Evolutionary conservation across 2,329 filamentous ascomycete species (phyloP).

Genomic region (Fusarium miscanthi): DNA sequence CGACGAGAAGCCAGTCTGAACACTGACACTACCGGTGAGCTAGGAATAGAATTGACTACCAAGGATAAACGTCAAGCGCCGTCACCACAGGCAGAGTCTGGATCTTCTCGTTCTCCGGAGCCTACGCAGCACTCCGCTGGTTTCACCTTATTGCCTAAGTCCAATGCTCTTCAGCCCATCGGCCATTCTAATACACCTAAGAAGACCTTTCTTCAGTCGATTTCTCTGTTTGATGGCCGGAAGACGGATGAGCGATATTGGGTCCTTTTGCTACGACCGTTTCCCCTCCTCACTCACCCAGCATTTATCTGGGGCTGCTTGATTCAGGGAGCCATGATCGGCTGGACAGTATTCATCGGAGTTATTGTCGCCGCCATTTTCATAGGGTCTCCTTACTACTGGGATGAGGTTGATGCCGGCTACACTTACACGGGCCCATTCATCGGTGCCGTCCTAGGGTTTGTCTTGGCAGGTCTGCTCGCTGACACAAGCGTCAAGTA

Average conservation of each 20-base stretch:
- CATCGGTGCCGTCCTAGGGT: conserved; percentile 82
- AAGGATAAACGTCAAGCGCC: conserved; percentile 23
- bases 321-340: conserved; percentile 90
- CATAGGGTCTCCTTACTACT: conserved; percentile 82
- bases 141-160: conserved; percentile 49
- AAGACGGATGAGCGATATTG: conserved; percentile 82
- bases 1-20: conserved; percentile 74
- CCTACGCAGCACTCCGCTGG: conserved; percentile 16
- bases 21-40: conserved; percentile 66
- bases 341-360: conserved; percentile 94
- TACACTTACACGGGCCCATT: conserved; percentile 90
- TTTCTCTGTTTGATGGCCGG: conserved; percentile 81
- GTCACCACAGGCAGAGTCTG: conserved; percentile 10
- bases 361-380: conserved; percentile 86
- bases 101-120: background rate
- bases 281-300: conserved; percentile 85
- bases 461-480: conserved; percentile 77
- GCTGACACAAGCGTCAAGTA: conserved; percentile 77
- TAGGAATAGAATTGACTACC: conserved; percentile 43
- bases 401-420: conserved; percentile 83
- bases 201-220: conserved; percentile 69
- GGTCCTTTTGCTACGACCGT: conserved; percentile 75
- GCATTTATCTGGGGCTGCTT: conserved; percentile 83
- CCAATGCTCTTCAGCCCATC: conserved; percentile 49
- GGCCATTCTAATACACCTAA: conserved; percentile 54